These are phyloP conservation scores for Cyathus striatus DNA, from an alignment of 768 basidiomycete species.

Conservation along the genomic window DNA sequence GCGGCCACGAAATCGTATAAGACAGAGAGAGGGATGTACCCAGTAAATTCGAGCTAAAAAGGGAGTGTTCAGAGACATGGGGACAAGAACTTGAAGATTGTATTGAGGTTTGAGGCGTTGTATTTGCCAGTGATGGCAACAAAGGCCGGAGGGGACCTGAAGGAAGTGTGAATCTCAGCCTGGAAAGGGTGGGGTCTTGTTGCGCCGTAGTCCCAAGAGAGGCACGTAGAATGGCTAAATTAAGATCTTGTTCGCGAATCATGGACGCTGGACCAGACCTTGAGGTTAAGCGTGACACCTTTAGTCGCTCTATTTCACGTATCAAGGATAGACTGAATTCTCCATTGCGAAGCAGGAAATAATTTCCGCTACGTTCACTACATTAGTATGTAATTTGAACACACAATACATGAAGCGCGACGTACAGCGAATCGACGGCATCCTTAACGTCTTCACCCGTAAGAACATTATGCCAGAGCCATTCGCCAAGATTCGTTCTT, in stretches of 20 bases:
- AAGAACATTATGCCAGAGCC: slow-evolving; percentile 89
- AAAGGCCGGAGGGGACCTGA: slow-evolving; percentile 79
- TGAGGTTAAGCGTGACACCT: slow-evolving; percentile 67
- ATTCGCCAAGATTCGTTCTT: slow-evolving; percentile 81
- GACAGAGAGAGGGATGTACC: slow-evolving; percentile 71
- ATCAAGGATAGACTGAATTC: slow-evolving; percentile 84
- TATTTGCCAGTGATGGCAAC: slow-evolving; percentile 61
- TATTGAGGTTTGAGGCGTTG: slow-evolving; percentile 30
- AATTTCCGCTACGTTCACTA: slow-evolving; percentile 59
- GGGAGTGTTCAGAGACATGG: slow-evolving; percentile 29
- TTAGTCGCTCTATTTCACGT: slow-evolving; percentile 81
- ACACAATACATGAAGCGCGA: slow-evolving; percentile 5
- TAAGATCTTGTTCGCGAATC: slow-evolving; percentile 89
- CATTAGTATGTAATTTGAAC: slow-evolving; percentile 8
- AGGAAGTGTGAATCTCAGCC: slow-evolving; percentile 72
- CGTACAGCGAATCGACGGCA: slow-evolving; percentile 81
- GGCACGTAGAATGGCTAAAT: slow-evolving; percentile 80
- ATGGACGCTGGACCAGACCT: slow-evolving; percentile 62
- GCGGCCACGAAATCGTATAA: slow-evolving; percentile 78
- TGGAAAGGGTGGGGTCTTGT: slow-evolving; percentile 72
- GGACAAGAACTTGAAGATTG: slow-evolving; percentile 23
- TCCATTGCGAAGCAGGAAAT: slow-evolving; percentile 84
- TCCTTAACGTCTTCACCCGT: slow-evolving; percentile 80
- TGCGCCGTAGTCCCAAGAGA: slow-evolving; percentile 87
- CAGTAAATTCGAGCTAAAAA: slow-evolving; percentile 72